Evolutionary conservation across 2,329 filamentous ascomycete species (phyloP), one percentile per base, ranked within the genome.

Genomic region (Myotisia sp.): DNA sequence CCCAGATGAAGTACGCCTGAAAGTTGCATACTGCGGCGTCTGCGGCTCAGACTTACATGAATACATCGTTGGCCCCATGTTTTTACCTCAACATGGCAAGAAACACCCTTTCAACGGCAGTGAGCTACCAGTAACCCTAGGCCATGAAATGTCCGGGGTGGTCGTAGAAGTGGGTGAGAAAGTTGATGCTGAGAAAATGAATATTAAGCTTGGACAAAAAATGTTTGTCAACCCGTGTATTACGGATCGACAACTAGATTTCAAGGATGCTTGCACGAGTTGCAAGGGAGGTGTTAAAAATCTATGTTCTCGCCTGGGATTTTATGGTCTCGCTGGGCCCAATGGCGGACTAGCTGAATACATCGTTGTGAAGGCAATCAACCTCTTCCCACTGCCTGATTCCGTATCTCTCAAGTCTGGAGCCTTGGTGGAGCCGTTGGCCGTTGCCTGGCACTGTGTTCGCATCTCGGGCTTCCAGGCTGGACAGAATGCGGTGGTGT

Each of bases 401-500:
- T 39, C 37, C 9, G 29, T 51, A 10, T 41, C 46, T 7, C 34
- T 47, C n/a, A 41, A 48, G 10, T 33, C 43, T 10, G 44, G 49
- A 34, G 73, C 74, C 0, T 56, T 79, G 3, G 65, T 77, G 5
- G 74, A 79, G 43, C 74, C 75, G 0, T 54, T 79, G 2, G 60
- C 71, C 0, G 73, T 79, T 0, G 72, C 70, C 6, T 77, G 73
- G 73, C 74, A 79, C 44, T 73, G 71, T 0, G 64, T 75, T 6
- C 59, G 61, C 4, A 55, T 66, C 3, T 62, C 62, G 0, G 60
- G 62, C 0, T 51, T 72, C 22, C 59, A 60, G 8, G 34, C 47
- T 2, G 63, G 62, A 1, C 59, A 68, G 9, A 59, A 58, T 1
- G 67, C 66, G 2, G 46, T 78, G 13, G 61, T 79, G 5, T 52